phyloP scores from a whole-genome alignment of 1,284 basidiomycete genomes.

The Malassezia arunalokei region DNA sequence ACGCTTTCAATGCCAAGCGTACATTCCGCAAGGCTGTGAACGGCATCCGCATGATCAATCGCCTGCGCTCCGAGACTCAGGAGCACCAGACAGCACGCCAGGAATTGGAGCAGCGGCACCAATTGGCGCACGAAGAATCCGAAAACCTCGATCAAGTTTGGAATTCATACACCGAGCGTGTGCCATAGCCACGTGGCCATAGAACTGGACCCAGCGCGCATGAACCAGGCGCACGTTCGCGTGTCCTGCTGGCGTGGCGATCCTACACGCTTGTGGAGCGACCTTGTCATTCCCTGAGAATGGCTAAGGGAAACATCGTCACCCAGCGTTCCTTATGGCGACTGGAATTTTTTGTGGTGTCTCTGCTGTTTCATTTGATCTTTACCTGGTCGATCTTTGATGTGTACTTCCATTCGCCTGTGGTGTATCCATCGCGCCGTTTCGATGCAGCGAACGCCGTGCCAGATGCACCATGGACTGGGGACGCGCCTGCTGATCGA shows the following conservation, averaged over 20 bases:
- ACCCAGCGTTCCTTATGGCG: neutral
- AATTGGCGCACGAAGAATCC: constrained; percentile 18
- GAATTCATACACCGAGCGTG: constrained; percentile 1
- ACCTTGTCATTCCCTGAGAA: neutral
- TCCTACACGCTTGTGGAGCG: neutral
- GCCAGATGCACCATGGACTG: neutral
- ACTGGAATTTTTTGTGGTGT: constrained; percentile 48
- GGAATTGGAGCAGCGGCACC: constrained; percentile 11
- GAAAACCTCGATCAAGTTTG: constrained; percentile 25
- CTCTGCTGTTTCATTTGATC: constrained; percentile 31
- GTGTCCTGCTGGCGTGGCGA: too few relatives aligned
- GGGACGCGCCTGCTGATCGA: constrained; percentile 53
- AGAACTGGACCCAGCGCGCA: too few relatives aligned
- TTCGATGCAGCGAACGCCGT: constrained; percentile 16
- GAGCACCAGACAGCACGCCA: constrained; percentile 11
- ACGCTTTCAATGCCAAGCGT: constrained; percentile 42
- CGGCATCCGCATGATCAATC: constrained; percentile 36
- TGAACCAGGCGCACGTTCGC: neutral
- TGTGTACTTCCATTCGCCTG: constrained; percentile 64
- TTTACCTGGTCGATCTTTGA: constrained; percentile 56
- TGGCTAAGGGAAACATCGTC: neutral
- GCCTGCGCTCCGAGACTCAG: constrained; percentile 23
- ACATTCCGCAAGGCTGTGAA: constrained; percentile 44
- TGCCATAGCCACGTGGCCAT: too few relatives aligned
- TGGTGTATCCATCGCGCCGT: constrained; percentile 37